Base-by-base conservation (phyloP, 208 protist species). In the Blastocrithidia nonstop region DNA sequence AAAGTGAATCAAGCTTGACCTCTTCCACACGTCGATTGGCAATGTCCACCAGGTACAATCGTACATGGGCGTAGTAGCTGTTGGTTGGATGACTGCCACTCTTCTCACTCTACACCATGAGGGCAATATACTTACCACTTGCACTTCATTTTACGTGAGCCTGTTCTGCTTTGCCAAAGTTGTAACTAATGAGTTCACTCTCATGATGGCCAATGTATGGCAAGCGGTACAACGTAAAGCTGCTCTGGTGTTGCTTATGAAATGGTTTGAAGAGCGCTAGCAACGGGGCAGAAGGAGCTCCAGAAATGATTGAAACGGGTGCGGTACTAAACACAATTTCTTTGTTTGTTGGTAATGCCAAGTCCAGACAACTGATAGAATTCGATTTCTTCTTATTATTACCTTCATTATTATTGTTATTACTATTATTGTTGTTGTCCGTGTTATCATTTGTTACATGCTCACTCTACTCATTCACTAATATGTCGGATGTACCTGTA, bases 1-100 rank as follows among this genome's bases (percentile, higher is more conserved):
- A n/a, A n/a, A n/a, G n/a, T n/a, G n/a, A n/a, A n/a, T n/a, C n/a
- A 26, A 92, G 64, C 44, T 77, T 79, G 17, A 94, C 65, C 32
- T 82, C 61, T 6, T 58, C 71, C 35, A 75, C 55, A 37, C 33
- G 63, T 23, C 76, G 71, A 31, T 46, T 64, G 38, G 61, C 40
- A 23, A 87, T 61, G 50, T 95, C 67, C 31, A 95, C 54, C 51
- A 92, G 65, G 53, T 82, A 72, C 16, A 93, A 57, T 17, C 45
- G 54, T 25, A 73, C 57, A 16, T 66, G 84, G 45, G 84, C 88
- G 61, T 95, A 95, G 63, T 95, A 95, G 54, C 78, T 93, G 55
- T 82, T 81, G 3, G 78, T n/a, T n/a, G n/a, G n/a, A n/a, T n/a
- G 72, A 44, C 68, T 86, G 15, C 61, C 59, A 49, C 93, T 82